A percentile compares a stretch with the other conserved stretches of the same genome.
These are phyloP conservation scores for Phytophthora litchii DNA, from an alignment of 352 stramenopile species.

Conservation along the genomic window DNA sequence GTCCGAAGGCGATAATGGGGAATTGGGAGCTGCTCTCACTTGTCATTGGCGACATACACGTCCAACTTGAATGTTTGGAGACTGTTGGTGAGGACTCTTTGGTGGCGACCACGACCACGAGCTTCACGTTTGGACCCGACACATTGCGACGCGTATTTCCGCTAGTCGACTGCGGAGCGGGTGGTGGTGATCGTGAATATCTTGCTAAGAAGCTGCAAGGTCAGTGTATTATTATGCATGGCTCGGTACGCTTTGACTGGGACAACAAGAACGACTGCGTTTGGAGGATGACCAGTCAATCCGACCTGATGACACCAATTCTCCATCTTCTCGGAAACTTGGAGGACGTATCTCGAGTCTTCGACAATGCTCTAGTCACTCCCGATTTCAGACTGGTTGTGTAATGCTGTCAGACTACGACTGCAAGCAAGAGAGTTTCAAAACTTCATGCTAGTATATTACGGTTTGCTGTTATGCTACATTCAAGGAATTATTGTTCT, in stretches of 20 bases:
- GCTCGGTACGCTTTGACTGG: constrained; percentile 14
- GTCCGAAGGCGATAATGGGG: background rate
- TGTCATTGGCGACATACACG: constrained; percentile 3
- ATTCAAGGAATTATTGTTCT: constrained; percentile 9
- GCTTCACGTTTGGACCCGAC: background rate
- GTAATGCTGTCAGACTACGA: background rate
- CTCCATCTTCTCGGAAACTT: constrained; percentile 9
- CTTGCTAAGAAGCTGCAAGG: constrained; percentile 4
- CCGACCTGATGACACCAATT: constrained; percentile 15
- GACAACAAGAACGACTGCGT: background rate
- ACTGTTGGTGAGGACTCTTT: background rate
- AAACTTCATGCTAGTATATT: constrained; percentile 12
- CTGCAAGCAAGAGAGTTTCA: too few relatives aligned
- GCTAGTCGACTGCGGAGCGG: background rate
- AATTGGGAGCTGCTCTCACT: constrained; percentile 5
- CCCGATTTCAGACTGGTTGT: constrained; percentile 7
- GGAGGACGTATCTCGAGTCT: constrained; percentile 3
- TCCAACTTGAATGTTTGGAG: constrained; percentile 11
- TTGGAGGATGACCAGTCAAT: constrained; percentile 3
- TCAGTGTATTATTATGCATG: constrained; percentile 6
- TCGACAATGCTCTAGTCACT: constrained; percentile 2
- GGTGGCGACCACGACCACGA: constrained; percentile 13
- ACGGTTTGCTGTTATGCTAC: constrained; percentile 3
- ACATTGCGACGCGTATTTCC: constrained; percentile 5
- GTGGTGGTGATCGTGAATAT: background rate